These are phyloP conservation scores for Cicer yamashitae DNA, from an alignment of 306 rosid species.

Conservation along the genomic window DNA sequence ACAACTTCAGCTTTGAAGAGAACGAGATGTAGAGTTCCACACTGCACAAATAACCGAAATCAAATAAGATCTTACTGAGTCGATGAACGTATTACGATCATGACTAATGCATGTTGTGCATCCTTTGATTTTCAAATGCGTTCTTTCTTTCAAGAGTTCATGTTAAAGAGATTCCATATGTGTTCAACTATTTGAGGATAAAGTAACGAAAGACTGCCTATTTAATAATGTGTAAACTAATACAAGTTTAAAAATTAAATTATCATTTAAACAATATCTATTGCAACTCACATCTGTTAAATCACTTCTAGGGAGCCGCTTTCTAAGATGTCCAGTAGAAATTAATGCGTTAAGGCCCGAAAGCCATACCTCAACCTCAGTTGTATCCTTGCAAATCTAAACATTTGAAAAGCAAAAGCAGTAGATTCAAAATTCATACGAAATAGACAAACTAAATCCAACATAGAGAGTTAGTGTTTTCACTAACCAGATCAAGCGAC, in stretches of 20 bases:
- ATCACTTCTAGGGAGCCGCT: conserved; percentile 62
- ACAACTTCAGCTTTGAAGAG: conserved; percentile 13
- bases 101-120: not conserved
- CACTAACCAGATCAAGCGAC: conserved; percentile 90
- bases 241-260: conserved; percentile 23
- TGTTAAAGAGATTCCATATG: not conserved
- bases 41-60: not conserved
- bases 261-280: conserved; percentile 30
- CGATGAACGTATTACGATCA: not conserved
- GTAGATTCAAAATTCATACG: conserved; percentile 33
- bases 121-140: not conserved
- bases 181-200: not conserved
- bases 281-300: conserved; percentile 65
- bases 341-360: conserved; percentile 77
- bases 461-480: conserved; percentile 36
- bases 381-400: conserved; percentile 95
- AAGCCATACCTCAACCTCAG: conserved; percentile 87
- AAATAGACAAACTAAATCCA: conserved; percentile 23
- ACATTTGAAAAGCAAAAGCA: conserved; percentile 41
- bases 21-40: not conserved
- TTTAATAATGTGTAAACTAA: conserved; percentile 22
- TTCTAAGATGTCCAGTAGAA: conserved; percentile 54
- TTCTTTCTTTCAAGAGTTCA: not conserved
- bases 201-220: not conserved
- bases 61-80: not conserved